These are phyloP conservation scores for Daldinia grandis DNA, from an alignment of 495 filamentous ascomycete species.

Conservation along the genomic window DNA sequence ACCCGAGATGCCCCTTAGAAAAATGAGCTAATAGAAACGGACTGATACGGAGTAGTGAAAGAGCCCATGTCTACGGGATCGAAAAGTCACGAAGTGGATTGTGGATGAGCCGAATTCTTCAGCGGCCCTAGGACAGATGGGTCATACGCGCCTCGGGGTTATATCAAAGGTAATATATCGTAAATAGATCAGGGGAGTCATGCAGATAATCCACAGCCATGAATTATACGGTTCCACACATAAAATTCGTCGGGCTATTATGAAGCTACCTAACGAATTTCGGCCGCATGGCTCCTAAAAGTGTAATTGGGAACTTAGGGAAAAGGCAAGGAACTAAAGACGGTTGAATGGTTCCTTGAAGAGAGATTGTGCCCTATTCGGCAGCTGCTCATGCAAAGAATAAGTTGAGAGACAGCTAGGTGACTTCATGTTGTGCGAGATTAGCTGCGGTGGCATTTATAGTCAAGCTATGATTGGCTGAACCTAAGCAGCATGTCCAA, in stretches of 20 bases:
- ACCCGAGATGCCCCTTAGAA: slow-evolving; percentile 29
- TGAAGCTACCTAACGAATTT: slow-evolving; percentile 31
- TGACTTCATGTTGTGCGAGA: slow-evolving; percentile 27
- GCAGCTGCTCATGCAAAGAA: slow-evolving; percentile 38
- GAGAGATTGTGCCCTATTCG: slow-evolving; percentile 28
- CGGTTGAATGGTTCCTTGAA: slow-evolving; percentile 26
- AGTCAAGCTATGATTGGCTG: slow-evolving; percentile 29
- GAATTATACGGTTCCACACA: slow-evolving; percentile 20
- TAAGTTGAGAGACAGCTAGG: slow-evolving; percentile 26
- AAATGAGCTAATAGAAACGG: slow-evolving; percentile 31
- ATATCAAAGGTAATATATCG: slow-evolving; percentile 50
- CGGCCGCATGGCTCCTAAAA: slow-evolving; percentile 23
- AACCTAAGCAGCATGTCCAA: slow-evolving; percentile 9
- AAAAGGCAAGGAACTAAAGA: slow-evolving; percentile 16
- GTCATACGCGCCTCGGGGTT: slow-evolving; percentile 39
- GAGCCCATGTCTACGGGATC: slow-evolving; percentile 16
- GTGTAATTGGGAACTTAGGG: slow-evolving; percentile 17
- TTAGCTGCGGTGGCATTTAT: slow-evolving; percentile 33
- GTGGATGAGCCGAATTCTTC: slow-evolving; percentile 29
- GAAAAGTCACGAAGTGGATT: slow-evolving; percentile 15
- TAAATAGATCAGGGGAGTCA: slow-evolving; percentile 49
- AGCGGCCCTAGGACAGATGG: slow-evolving; percentile 22
- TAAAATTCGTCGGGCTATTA: slow-evolving; percentile 25
- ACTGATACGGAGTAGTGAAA: slow-evolving; percentile 6
- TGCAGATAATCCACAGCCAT: slow-evolving; percentile 39